phyloP scores from a whole-genome alignment of 1,139 yeast genomes.

The Saccharomyces hybrid region DNA sequence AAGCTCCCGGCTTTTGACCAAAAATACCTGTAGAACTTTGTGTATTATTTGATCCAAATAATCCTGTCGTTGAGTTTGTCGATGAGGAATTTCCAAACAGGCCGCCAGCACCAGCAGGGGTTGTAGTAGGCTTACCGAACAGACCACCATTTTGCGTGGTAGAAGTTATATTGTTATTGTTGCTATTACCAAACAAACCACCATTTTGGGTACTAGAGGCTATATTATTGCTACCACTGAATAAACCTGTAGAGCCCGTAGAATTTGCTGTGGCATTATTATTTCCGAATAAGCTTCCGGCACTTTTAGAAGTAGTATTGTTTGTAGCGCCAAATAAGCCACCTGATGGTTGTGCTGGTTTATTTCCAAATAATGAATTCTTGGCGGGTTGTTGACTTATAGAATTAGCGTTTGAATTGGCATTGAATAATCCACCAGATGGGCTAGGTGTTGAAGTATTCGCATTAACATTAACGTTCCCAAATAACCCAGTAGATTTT shows the following conservation, averaged over 20 bases:
- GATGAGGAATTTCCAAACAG: constrained; percentile 8
- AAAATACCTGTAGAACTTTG: constrained; percentile 2
- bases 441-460: constrained; percentile 27
- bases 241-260: constrained; percentile 9
- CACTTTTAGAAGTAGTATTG: not conserved
- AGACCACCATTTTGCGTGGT: constrained; percentile 6
- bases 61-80: constrained; percentile 6
- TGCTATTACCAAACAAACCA: constrained; percentile 12
- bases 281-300: constrained; percentile 5
- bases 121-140: constrained; percentile 11
- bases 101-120: constrained; percentile 5
- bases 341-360: constrained; percentile 8
- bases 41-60: constrained; percentile 8
- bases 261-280: constrained; percentile 1
- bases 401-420: constrained; percentile 3
- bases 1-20: not conserved
- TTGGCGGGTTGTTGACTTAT: constrained; percentile 3
- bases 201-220: constrained; percentile 1
- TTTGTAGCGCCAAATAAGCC: constrained; percentile 29
- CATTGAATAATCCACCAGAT: constrained; percentile 15
- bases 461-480: constrained; percentile 11
- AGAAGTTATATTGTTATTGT: constrained; percentile 1
- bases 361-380: constrained; percentile 30
- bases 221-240: constrained; percentile 17
- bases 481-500: constrained; percentile 21